Conservation (phyloP, 768 basidiomycete species). For the Lactarius evosmus region DNA sequence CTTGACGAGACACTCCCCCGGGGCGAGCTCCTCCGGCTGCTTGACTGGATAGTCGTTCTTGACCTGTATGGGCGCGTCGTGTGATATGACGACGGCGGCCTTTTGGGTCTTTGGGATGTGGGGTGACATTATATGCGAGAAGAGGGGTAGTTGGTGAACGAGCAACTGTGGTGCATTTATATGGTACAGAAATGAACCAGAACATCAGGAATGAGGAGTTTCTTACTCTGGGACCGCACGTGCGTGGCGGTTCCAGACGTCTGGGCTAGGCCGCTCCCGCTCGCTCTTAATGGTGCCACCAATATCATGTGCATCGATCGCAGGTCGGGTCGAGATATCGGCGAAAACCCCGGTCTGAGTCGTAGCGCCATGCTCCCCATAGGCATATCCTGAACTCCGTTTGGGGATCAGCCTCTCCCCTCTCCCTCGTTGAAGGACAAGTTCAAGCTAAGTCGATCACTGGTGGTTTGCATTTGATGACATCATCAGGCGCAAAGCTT, state of each 20-base stretch:
- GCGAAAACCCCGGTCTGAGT: too few relatives aligned
- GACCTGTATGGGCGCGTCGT: slow-evolving; percentile 36
- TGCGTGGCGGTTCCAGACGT: not conserved
- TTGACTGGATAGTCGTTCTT: slow-evolving; percentile 53
- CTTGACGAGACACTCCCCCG: slow-evolving; percentile 74
- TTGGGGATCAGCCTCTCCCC: too few relatives aligned
- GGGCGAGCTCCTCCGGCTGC: slow-evolving; percentile 51
- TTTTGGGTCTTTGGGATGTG: slow-evolving; percentile 43
- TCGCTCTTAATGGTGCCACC: too few relatives aligned
- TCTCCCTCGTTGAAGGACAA: too few relatives aligned
- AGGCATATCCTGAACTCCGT: too few relatives aligned
- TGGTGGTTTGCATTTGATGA: too few relatives aligned
- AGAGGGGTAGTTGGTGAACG: not conserved
- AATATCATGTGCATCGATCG: not conserved
- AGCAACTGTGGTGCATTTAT: slow-evolving; percentile 5
- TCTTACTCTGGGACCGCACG: not conserved
- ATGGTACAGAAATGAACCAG: not conserved
- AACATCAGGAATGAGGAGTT: not conserved
- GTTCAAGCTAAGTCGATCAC: too few relatives aligned
- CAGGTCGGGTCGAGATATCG: not conserved
- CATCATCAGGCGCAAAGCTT: not conserved
- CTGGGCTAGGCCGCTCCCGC: not conserved
- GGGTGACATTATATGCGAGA: slow-evolving; percentile 19
- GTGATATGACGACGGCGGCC: slow-evolving; percentile 40
- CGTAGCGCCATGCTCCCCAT: too few relatives aligned